Evolutionary conservation across 1,284 basidiomycete genomes (phyloP), one percentile per base, ranked within the genome.

Genomic region (Phlebopus sp.): DNA sequence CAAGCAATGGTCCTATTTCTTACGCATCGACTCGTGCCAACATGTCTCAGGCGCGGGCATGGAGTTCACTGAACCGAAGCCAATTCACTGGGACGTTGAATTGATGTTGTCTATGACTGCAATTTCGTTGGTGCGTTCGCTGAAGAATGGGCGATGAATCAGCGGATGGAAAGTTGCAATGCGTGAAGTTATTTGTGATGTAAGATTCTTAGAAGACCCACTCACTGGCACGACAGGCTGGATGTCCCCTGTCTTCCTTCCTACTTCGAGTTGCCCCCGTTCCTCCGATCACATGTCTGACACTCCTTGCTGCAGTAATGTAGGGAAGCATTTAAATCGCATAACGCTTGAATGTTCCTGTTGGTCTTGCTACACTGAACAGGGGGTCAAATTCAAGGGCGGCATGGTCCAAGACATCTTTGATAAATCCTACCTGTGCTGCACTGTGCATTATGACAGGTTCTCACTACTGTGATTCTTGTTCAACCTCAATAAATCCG

Each of bases 221-320:
- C 61, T 46, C 15, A 62, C 60, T 43, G 31, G 61, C 57, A 38
- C 51, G 59, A 35, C 59, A 55, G n/a, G 50, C 53, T 64, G 60
- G 18, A 63, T 64, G 35, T 60, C 59, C 15, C n/a, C n/a, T n/a
- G n/a, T n/a, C n/a, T n/a, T n/a, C n/a, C n/a, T 45, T 55, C 31
- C 60, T 67, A 37, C 64, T 57, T 54, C 48, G 48, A 51, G 43
- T 67, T 65, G 3, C 49, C 46, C 9, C 64, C 61, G 10, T 50
- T 48, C 48, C 54, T 63, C 61, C 61, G 67, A 30, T 63, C 64
- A 42, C 63, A 53, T 1, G 49, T 57, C 37, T 63, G 64, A 44
- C 64, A 67, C 47, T 66, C 61, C 35, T 50, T 63, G 49, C 61
- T 56, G 42, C 60, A 62, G 37, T 62, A 67, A 39, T 64, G 49